Percentiles rank a stretch among this genome's conserved stretches.
phyloP scores from a whole-genome alignment of 179 eudicot species.

The Camellia oleifera region DNA sequence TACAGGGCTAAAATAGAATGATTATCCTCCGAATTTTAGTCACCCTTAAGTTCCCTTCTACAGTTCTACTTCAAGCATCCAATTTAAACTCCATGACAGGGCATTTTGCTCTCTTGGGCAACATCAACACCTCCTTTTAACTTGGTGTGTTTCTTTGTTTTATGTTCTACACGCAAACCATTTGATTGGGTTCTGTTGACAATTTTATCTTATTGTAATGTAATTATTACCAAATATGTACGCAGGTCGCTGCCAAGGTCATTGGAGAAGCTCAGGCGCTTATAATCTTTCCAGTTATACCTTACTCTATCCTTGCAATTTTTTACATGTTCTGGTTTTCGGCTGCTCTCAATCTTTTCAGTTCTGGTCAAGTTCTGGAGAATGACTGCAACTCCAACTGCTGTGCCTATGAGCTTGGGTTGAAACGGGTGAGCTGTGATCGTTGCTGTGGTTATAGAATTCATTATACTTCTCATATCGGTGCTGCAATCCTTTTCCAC shows the following conservation, averaged over 20 bases:
- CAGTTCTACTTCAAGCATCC: neutral
- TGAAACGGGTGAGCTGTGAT: constrained; percentile 73
- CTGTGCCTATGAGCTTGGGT: constrained; percentile 83
- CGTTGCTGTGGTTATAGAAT: constrained; percentile 88
- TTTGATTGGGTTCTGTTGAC: neutral
- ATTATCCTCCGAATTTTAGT: neutral
- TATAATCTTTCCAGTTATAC: constrained; percentile 86
- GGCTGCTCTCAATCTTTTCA: constrained; percentile 81
- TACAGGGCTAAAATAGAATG: neutral
- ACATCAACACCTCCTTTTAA: neutral
- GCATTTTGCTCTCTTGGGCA: constrained; percentile 8
- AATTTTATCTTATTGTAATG: neutral
- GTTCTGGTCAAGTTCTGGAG: constrained; percentile 82
- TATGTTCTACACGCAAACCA: neutral
- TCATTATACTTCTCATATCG: constrained; percentile 83
- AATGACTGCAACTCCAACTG: constrained; percentile 78
- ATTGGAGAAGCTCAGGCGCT: constrained; percentile 97
- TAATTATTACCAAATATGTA: neutral
- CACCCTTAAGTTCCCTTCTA: neutral
- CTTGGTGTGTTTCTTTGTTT: constrained; percentile 1
- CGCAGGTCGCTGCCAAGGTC: constrained; percentile 97
- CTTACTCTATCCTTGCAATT: constrained; percentile 70
- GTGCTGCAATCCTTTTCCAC: constrained; percentile 85
- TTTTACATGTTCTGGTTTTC: constrained; percentile 94
- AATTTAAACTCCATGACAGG: neutral